These are phyloP conservation scores for Phytophthora syringae DNA, from an alignment of 352 stramenopile species.

Conservation along the genomic window DNA sequence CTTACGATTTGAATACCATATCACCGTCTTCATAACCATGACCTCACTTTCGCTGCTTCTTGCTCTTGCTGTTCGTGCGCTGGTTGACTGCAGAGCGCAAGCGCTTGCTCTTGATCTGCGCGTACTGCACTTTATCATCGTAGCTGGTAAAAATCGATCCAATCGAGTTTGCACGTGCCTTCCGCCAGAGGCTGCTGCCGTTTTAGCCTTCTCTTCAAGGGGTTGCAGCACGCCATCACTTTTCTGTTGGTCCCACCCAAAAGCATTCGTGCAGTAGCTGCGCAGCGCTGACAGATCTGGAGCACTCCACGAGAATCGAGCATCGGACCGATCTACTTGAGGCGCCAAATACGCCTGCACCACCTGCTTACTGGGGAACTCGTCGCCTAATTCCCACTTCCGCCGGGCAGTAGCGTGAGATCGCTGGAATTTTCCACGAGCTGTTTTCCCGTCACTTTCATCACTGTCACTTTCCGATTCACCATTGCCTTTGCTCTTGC, in stretches of 20 bases:
- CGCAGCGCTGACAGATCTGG: constrained; percentile 90
- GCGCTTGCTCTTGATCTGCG: constrained; percentile 91
- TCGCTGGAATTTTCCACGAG: constrained; percentile 86
- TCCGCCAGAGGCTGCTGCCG: constrained; percentile 31
- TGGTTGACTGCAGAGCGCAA: constrained; percentile 82
- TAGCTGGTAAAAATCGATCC: constrained; percentile 97
- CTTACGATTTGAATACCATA: constrained; percentile 19
- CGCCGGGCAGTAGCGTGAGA: constrained; percentile 92
- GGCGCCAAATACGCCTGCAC: constrained; percentile 95
- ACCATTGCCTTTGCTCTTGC: constrained; percentile 31
- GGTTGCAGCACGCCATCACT: constrained; percentile 91
- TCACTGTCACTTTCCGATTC: constrained; percentile 28
- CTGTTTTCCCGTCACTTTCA: constrained; percentile 53
- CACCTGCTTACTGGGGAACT: constrained; percentile 94
- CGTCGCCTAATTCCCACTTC: constrained; percentile 92
- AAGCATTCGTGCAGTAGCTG: constrained; percentile 86
- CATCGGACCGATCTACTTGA: constrained; percentile 83
- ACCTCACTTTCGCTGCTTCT: constrained; percentile 32
- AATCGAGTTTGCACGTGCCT: constrained; percentile 89
- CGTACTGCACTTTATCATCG: constrained; percentile 96
- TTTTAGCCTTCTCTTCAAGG: constrained; percentile 73
- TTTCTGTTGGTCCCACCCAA: constrained; percentile 95
- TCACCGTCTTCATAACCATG: background rate
- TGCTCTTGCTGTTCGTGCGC: constrained; percentile 26
- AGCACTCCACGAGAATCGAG: constrained; percentile 93